Evolutionary conservation across 1,284 basidiomycete species (phyloP).

Genomic region (Microbotryum scabiosae): DNA sequence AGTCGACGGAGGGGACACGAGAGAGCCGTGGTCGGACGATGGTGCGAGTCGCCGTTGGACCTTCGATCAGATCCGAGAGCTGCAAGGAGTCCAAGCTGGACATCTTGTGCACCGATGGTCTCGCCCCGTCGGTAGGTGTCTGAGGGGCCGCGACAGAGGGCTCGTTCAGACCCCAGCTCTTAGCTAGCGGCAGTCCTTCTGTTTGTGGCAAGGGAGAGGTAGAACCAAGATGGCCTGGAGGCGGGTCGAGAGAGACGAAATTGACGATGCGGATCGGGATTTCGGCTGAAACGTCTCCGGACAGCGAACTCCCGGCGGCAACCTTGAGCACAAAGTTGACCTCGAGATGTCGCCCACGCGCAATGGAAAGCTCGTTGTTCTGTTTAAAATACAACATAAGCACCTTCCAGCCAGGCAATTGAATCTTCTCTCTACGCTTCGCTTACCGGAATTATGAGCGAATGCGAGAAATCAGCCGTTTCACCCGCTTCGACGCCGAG

Average conservation of each 20-base stretch:
- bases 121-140: background rate
- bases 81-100: conserved; percentile 21
- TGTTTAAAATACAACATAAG: conserved; percentile 36
- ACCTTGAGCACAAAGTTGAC: conserved; percentile 69
- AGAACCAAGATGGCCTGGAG: conserved; percentile 43
- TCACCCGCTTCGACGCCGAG: conserved; percentile 62
- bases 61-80: conserved; percentile 17
- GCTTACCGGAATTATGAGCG: conserved; percentile 63
- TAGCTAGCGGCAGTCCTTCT: conserved; percentile 4
- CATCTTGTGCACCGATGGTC: conserved; percentile 8
- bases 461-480: conserved; percentile 54
- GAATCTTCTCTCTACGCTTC: too few species aligned
- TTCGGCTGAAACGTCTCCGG: conserved; percentile 56
- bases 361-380: conserved; percentile 64
- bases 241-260: conserved; percentile 71
- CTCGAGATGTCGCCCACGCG: conserved; percentile 67
- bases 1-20: conserved; percentile 28
- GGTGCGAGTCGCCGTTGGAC: conserved; percentile 2
- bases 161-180: conserved; percentile 18
- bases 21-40: conserved; percentile 7
- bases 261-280: conserved; percentile 67
- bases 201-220: conserved; percentile 3
- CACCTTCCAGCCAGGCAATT: background rate
- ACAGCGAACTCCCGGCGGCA: conserved; percentile 57
- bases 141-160: background rate